Conservation (phyloP, 1,139 yeast species). For the Candida sojae region DNA sequence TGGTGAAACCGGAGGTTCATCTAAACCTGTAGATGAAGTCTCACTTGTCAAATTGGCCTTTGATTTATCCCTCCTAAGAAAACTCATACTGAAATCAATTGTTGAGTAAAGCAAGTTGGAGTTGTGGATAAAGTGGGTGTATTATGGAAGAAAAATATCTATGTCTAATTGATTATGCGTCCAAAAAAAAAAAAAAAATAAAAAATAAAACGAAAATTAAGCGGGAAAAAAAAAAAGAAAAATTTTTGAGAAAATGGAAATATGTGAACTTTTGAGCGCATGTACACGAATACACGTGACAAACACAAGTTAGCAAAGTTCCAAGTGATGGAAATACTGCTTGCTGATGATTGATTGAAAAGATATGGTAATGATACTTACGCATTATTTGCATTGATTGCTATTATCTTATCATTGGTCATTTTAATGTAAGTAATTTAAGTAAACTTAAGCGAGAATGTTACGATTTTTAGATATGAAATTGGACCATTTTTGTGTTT, state of each 20-base stretch:
- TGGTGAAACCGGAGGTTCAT: conserved; percentile 16
- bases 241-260: too few relatives aligned
- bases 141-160: too few relatives aligned
- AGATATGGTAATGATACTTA: too few relatives aligned
- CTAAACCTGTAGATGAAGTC: conserved; percentile 11
- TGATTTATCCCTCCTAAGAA: conserved; percentile 31
- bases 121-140: too few relatives aligned
- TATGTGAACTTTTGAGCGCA: too few relatives aligned
- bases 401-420: background rate
- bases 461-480: background rate
- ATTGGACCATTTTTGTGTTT: background rate
- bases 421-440: background rate
- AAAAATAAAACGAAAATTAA: background rate
- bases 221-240: background rate
- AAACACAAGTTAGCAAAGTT: too few relatives aligned
- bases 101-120: too few relatives aligned
- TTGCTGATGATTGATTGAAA: too few relatives aligned
- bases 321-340: too few relatives aligned
- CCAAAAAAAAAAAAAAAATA: background rate
- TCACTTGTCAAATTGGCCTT: conserved; percentile 18
- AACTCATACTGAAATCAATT: conserved; percentile 22
- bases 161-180: too few relatives aligned
- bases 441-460: background rate
- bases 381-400: too few relatives aligned
- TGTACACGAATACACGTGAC: too few relatives aligned